A percentile compares a stretch with the other conserved stretches of the same genome.
phyloP scores from a whole-genome alignment of 805 yeast genomes.

The Candida ovalis region DNA sequence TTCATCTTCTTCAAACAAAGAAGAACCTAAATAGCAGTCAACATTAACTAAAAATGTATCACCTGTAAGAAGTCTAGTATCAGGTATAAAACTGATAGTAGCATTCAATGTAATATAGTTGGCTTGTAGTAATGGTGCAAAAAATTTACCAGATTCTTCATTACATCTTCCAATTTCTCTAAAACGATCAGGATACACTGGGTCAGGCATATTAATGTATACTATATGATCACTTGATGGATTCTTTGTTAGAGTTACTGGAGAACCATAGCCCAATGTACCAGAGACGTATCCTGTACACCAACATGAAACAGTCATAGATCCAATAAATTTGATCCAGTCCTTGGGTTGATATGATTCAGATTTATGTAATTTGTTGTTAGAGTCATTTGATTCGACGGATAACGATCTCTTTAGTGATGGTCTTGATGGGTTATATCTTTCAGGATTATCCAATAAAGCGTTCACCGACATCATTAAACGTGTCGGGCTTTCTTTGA shows the following conservation, averaged over 20 bases:
- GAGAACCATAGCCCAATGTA: constrained; percentile 43
- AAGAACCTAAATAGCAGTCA: constrained; percentile 50
- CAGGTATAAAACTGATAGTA: constrained; percentile 51
- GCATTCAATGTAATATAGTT: constrained; percentile 53
- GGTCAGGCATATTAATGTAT: constrained; percentile 20
- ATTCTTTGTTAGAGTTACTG: constrained; percentile 16
- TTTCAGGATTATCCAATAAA: constrained; percentile 32
- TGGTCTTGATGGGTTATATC: background rate
- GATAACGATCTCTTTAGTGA: background rate
- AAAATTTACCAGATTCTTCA: constrained; percentile 60
- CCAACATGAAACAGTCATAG: constrained; percentile 60
- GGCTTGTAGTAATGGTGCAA: constrained; percentile 62
- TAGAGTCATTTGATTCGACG: background rate
- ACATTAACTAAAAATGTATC: constrained; percentile 69
- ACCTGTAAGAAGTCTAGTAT: constrained; percentile 61
- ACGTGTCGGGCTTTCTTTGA: constrained; percentile 23
- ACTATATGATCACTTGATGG: constrained; percentile 22
- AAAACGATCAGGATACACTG: constrained; percentile 13
- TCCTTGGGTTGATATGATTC: background rate
- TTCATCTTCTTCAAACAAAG: constrained; percentile 11
- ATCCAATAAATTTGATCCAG: constrained; percentile 47
- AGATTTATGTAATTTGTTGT: background rate
- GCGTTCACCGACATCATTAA: constrained; percentile 38
- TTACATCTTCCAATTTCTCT: constrained; percentile 76
- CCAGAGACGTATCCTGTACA: constrained; percentile 62